These are phyloP conservation scores for Arthrobotrys entomopaga DNA, from an alignment of 2,329 filamentous ascomycete species.

Conservation along the genomic window DNA sequence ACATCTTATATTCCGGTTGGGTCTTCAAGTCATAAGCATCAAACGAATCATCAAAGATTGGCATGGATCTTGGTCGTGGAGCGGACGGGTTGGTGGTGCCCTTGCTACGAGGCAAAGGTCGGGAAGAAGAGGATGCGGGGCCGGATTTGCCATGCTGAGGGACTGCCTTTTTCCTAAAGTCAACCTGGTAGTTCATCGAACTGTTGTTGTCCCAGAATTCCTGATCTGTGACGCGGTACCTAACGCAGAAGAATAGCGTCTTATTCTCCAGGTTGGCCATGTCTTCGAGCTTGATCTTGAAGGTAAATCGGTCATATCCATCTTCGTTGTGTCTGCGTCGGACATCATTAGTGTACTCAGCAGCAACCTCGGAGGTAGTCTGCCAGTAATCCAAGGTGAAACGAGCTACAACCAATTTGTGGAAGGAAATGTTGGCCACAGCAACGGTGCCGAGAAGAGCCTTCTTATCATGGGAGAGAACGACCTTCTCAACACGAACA, in stretches of 20 bases:
- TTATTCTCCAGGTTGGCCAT: constrained; percentile 90
- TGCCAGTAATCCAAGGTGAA: constrained; percentile 99
- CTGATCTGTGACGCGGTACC: constrained; percentile 82
- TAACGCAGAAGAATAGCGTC: constrained; percentile 89
- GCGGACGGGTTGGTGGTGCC: constrained; percentile 65
- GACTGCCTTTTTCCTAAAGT: constrained; percentile 84
- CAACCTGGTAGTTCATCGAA: constrained; percentile 87
- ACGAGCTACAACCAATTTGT: constrained; percentile 87
- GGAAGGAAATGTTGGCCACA: constrained; percentile 87
- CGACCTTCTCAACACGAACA: constrained; percentile 85
- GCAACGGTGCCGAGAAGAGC: constrained; percentile 82
- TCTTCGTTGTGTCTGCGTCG: constrained; percentile 72
- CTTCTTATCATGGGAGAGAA: constrained; percentile 87
- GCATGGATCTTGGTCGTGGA: constrained; percentile 67
- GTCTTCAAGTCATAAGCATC: constrained; percentile 65
- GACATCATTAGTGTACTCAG: constrained; percentile 86
- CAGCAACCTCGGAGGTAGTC: constrained; percentile 91
- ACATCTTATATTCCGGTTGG: constrained; percentile 54
- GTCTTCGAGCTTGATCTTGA: constrained; percentile 91
- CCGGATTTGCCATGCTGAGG: constrained; percentile 65
- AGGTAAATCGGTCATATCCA: constrained; percentile 87
- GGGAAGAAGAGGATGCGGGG: constrained; percentile 65
- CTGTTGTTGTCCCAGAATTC: constrained; percentile 97
- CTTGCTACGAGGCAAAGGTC: constrained; percentile 75
- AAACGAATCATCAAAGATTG: constrained; percentile 65